Evolutionary conservation across 1,284 basidiomycete species (phyloP).

Genomic region (Xanthoconium separans): DNA sequence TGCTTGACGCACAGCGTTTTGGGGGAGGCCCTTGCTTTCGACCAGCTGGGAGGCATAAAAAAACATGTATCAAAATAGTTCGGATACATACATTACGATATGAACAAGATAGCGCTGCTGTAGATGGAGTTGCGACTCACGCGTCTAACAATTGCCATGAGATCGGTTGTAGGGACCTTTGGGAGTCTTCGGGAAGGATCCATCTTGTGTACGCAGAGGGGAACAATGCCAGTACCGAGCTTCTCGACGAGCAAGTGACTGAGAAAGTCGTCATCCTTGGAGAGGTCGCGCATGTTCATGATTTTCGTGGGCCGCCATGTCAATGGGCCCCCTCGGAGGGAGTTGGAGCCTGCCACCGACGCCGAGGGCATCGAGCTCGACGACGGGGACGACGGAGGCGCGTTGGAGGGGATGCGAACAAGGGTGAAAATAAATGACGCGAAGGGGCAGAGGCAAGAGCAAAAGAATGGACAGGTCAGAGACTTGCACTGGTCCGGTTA

Average conservation of each 20-base stretch:
- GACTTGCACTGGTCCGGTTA: constrained; percentile 32
- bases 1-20: constrained; percentile 58
- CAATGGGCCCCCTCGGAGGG: constrained; percentile 32
- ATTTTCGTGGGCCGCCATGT: constrained; percentile 77
- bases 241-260: constrained; percentile 84
- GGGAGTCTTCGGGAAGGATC: constrained; percentile 70
- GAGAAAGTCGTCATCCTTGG: constrained; percentile 84
- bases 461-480: constrained; percentile 18
- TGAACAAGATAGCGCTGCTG: constrained; percentile 27
- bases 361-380: constrained; percentile 40
- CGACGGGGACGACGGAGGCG: constrained; percentile 25
- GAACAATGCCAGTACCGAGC: constrained; percentile 70
- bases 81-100: constrained; percentile 21
- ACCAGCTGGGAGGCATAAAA: constrained; percentile 50
- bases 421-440: constrained; percentile 31
- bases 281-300: constrained; percentile 84
- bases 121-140: constrained; percentile 48
- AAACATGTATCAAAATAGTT: constrained; percentile 8
- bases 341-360: constrained; percentile 33
- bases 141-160: constrained; percentile 71
- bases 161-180: constrained; percentile 62
- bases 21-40: constrained; percentile 48
- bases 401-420: constrained; percentile 10
- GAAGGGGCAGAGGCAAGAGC: constrained; percentile 32
- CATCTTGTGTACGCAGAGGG: constrained; percentile 84